These are phyloP conservation scores for Spatholobus suberectus DNA, from an alignment of 306 rosid genomes.

Conservation along the genomic window DNA sequence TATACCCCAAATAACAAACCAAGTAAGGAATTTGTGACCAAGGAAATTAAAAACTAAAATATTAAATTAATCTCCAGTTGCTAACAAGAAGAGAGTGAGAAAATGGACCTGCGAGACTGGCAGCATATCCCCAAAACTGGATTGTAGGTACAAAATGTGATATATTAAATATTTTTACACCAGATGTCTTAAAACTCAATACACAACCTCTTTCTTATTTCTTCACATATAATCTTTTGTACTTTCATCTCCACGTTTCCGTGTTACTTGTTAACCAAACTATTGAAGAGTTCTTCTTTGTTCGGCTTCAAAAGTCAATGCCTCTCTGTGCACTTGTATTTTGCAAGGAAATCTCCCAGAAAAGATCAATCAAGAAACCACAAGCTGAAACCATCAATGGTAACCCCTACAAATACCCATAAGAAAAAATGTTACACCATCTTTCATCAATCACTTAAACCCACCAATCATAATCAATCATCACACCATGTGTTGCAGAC, in stretches of 20 bases:
- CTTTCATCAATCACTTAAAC: not conserved
- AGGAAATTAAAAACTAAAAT: no score
- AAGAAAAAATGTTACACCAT: not conserved
- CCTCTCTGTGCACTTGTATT: not conserved
- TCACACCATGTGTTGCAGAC: not conserved
- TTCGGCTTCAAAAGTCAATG: conserved; percentile 16
- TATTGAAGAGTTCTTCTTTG: not conserved
- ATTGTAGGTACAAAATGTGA: no score
- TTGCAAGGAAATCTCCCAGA: not conserved
- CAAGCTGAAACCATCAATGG: not conserved
- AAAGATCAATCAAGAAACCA: not conserved
- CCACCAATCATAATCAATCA: not conserved
- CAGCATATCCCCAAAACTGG: conserved; percentile 69
- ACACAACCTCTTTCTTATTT: no score
- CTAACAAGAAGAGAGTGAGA: not conserved
- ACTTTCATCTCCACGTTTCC: no score
- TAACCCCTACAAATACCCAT: not conserved
- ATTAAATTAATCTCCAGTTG: not conserved
- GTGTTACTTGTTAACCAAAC: not conserved
- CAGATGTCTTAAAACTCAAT: no score
- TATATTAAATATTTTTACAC: no score
- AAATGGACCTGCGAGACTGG: conserved; percentile 76
- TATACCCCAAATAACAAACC: not conserved
- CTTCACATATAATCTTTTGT: no score
- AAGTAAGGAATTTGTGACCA: not conserved